These are phyloP conservation scores for Candida germanica DNA, from an alignment of 805 yeast species.

Conservation along the genomic window DNA sequence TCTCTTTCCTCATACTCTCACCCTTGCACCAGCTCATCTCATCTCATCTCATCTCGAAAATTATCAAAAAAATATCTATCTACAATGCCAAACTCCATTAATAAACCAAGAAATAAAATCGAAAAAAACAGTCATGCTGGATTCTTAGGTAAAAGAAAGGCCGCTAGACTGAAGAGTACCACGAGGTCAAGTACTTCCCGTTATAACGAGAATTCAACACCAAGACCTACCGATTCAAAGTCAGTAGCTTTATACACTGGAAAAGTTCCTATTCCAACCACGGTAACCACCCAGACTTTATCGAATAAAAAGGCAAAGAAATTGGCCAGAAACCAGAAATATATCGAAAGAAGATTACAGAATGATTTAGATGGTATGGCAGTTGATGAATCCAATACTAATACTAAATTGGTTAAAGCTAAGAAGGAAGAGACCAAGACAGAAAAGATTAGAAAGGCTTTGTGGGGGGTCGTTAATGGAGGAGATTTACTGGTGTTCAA, in stretches of 20 bases:
- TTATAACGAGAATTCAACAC: conserved; percentile 35
- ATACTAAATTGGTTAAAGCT: conserved; percentile 9
- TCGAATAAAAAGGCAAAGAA: conserved; percentile 79
- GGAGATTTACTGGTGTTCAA: conserved; percentile 45
- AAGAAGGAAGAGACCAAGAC: conserved; percentile 21
- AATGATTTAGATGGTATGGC: conserved; percentile 57
- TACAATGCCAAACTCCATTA: conserved; percentile 88
- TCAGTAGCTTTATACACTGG: conserved; percentile 47
- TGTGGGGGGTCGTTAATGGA: conserved; percentile 72
- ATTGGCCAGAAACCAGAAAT: conserved; percentile 74
- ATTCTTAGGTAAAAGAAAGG: conserved; percentile 52
- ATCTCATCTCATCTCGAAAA: too few relatives aligned
- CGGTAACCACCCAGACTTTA: conserved; percentile 54
- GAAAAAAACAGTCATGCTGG: conserved; percentile 49
- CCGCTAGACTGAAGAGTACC: conserved; percentile 44
- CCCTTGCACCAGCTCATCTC: too few relatives aligned
- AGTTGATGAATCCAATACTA: conserved; percentile 27
- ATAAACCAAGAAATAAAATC: conserved; percentile 68
- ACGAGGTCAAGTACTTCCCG: conserved; percentile 45
- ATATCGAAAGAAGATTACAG: conserved; percentile 56
- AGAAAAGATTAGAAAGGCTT: conserved; percentile 56
- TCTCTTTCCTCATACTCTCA: too few relatives aligned
- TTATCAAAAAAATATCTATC: too few relatives aligned
- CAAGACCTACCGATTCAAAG: conserved; percentile 42
- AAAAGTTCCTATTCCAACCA: conserved; percentile 22